Evolutionary conservation across 257 asterid species (phyloP).

Genomic region (Solanum dulcamara): DNA sequence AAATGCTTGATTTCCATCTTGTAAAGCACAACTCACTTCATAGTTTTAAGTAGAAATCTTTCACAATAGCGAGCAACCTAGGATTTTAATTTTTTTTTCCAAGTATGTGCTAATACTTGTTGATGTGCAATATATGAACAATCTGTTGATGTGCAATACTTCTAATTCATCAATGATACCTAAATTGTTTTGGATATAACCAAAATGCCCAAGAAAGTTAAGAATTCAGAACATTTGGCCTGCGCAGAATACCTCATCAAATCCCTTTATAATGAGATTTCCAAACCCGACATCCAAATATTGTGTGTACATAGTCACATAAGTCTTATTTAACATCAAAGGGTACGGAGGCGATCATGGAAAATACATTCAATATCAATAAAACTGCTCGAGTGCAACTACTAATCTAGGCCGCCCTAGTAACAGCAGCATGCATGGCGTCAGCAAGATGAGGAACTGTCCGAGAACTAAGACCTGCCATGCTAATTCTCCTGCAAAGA

Average conservation of each 20-base stretch:
- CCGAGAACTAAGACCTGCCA: constrained; percentile 75
- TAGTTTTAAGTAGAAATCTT: neutral
- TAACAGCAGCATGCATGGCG: constrained; percentile 74
- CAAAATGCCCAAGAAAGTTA: neutral
- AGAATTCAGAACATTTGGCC: neutral
- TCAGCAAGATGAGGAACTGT: constrained; percentile 72
- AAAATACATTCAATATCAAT: neutral
- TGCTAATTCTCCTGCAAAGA: constrained; percentile 70
- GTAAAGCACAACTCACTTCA: neutral
- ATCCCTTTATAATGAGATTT: neutral
- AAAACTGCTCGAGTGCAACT: neutral
- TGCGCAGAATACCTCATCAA: neutral
- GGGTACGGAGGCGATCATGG: neutral
- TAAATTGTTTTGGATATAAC: neutral
- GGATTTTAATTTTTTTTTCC: neutral
- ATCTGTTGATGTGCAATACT: neutral
- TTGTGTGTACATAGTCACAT: neutral
- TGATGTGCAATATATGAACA: neutral
- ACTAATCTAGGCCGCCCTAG: constrained; percentile 23
- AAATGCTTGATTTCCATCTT: neutral
- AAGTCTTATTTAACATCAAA: neutral
- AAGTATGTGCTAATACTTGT: neutral
- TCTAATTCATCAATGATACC: neutral
- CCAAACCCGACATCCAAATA: neutral
- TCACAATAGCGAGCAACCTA: neutral